phyloP scores from a whole-genome alignment of 1,139 yeast genomes.

The Suhomyces wounanorum region DNA sequence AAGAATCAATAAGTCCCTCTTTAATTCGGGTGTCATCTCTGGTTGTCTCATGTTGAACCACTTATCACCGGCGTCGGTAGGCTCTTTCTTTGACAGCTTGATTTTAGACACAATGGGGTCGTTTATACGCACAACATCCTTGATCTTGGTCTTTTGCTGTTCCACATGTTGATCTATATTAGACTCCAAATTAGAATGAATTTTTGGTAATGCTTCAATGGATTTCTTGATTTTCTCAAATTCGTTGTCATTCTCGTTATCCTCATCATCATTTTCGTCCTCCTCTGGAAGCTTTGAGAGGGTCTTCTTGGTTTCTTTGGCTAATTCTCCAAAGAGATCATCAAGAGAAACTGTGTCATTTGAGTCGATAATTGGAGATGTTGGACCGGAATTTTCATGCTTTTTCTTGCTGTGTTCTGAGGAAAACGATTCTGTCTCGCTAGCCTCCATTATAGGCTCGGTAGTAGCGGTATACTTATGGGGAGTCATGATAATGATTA shows the following conservation, averaged over 20 bases:
- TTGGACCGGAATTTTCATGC: slow-evolving; percentile 1
- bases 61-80: slow-evolving; percentile 49
- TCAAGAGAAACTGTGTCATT: slow-evolving; percentile 16
- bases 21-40: slow-evolving; percentile 71
- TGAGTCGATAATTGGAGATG: slow-evolving; percentile 1
- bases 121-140: slow-evolving; percentile 38
- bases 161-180: slow-evolving; percentile 18
- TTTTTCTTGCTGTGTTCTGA: slow-evolving; percentile 15
- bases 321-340: slow-evolving; percentile 18
- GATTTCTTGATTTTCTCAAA: slow-evolving; percentile 32
- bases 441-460: slow-evolving; percentile 19
- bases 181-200: slow-evolving; percentile 32
- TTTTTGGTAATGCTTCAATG: slow-evolving; percentile 39
- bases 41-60: slow-evolving; percentile 89
- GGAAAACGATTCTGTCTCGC: slow-evolving; percentile 22
- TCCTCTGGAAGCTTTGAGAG: slow-evolving; percentile 2
- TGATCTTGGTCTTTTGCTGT: slow-evolving; percentile 7
- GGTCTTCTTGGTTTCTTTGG: slow-evolving; percentile 14
- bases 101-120: slow-evolving; percentile 49
- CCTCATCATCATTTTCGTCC: slow-evolving; percentile 10
- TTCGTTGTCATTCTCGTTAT: slow-evolving; percentile 21
- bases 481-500: slow-evolving; percentile 8
- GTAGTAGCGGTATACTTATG: slow-evolving; percentile 7
- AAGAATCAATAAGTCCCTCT: slow-evolving; percentile 75
- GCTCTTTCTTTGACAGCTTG: slow-evolving; percentile 17